Base-by-base conservation (phyloP, 306 rosid genomes). In the Cyamopsis tetragonoloba region DNA sequence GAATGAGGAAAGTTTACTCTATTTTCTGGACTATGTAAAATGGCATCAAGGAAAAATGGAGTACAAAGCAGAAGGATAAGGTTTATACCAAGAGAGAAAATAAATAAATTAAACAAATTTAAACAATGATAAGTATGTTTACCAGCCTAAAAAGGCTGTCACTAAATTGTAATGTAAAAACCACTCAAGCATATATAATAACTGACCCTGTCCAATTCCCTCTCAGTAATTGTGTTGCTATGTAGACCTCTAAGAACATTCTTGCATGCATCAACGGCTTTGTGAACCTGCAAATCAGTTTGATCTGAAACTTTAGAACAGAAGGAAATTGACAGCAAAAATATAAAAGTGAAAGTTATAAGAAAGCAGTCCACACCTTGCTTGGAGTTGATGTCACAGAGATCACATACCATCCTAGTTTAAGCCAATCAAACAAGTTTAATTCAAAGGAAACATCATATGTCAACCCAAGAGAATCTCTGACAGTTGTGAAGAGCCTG, bases 231-330 rank as follows among this genome's bases (percentile, higher is more conserved):
- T 80, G 80, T 80, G 87, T 90, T 90, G 88, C 96, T 79, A 77
- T 86, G 95, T 80, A 93, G 53, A 62, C 99, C 96, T 86, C 96
- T 88, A 27, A 93, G 90, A 78, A 93, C 99, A 71, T 73, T 90
- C 82, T 93, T 93, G 88, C 99, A 90, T 38, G 99, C 97, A 62
- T 90, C 97, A 55, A 93, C 99, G 48, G 97, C 99, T 88, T 90
- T 93, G 77, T 90, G 89, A 41, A 88, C 96, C 96, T 93, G 88
- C 55, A 78, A 54, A 71, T 62, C 74, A 67, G 67, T 50, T 56
- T 44, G 61, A 76, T 20, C 37, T 28, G 26, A 68, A 74, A 66
- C 62, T n/a, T 48, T 46, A 11, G 44, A 79, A 56, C 31, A 72
- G 60, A 63, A 47, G 61, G 53, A 32, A 67, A 53, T 30, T 39